Percentiles rank a stretch among this genome's conserved stretches.
These are phyloP conservation scores for Brettanomyces naardenensis DNA, from an alignment of 805 yeast species.

Conservation along the genomic window DNA sequence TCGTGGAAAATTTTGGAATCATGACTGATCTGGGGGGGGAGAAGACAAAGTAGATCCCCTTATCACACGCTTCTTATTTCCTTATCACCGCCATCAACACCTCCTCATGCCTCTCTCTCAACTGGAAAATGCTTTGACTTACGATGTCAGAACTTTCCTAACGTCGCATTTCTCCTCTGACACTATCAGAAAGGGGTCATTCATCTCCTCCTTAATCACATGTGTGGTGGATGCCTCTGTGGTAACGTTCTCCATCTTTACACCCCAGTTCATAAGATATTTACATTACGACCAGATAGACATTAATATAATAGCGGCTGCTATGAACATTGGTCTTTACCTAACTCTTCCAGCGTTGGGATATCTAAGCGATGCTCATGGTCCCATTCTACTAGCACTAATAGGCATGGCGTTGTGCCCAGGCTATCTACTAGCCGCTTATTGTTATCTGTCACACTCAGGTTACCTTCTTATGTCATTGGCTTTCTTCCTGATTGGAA, in stretches of 20 bases:
- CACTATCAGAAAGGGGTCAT: constrained; percentile 42
- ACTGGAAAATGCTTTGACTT: constrained; percentile 34
- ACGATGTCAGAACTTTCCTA: constrained; percentile 35
- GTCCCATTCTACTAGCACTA: constrained; percentile 65
- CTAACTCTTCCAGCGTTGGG: constrained; percentile 78
- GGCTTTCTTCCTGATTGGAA: constrained; percentile 54
- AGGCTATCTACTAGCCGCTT: constrained; percentile 49
- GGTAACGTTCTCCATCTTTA: constrained; percentile 70
- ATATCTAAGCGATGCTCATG: constrained; percentile 75
- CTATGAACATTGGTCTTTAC: constrained; percentile 76
- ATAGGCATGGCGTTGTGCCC: constrained; percentile 59
- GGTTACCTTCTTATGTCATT: constrained; percentile 32
- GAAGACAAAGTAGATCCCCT: no score
- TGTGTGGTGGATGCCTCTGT: constrained; percentile 81
- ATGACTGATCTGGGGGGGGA: no score
- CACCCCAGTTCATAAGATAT: constrained; percentile 55
- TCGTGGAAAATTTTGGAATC: no score
- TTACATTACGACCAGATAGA: constrained; percentile 56
- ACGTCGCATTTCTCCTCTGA: constrained; percentile 33
- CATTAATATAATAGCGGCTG: constrained; percentile 65
- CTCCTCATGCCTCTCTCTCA: no score
- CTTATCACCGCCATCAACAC: no score
- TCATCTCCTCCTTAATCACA: constrained; percentile 46
- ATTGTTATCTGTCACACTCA: constrained; percentile 23
- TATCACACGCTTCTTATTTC: no score